Evolutionary conservation across 2,329 filamentous ascomycete genomes (phyloP).

Genomic region (Colletotrichum cordylinicola): DNA sequence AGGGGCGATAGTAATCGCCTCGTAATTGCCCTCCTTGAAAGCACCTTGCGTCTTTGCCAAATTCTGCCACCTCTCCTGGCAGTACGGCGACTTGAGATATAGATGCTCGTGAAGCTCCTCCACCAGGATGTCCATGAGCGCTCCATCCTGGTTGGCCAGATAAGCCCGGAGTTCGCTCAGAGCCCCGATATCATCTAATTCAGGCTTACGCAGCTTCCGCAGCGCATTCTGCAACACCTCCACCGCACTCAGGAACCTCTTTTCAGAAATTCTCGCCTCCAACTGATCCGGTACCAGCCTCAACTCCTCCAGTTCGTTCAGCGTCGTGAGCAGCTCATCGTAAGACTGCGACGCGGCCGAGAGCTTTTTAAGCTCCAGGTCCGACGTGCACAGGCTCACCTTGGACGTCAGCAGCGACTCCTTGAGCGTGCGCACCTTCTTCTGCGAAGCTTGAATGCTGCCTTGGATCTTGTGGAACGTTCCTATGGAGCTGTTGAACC

Average conservation of each 20-base stretch:
- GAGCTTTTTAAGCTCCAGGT: slow-evolving; percentile 89
- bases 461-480: slow-evolving; percentile 98
- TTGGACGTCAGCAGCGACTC: slow-evolving; percentile 84
- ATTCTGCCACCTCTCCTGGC: slow-evolving; percentile 92
- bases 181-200: slow-evolving; percentile 90
- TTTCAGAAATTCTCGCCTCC: slow-evolving; percentile 94
- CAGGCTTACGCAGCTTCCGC: slow-evolving; percentile 81
- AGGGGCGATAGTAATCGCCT: slow-evolving; percentile 51
- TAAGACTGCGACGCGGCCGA: slow-evolving; percentile 89
- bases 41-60: slow-evolving; percentile 72
- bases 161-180: slow-evolving; percentile 86
- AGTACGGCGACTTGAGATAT: slow-evolving; percentile 97
- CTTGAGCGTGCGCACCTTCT: slow-evolving; percentile 81
- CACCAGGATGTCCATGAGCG: slow-evolving; percentile 92
- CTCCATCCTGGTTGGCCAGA: slow-evolving; percentile 89
- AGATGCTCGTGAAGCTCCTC: slow-evolving; percentile 97
- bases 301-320: slow-evolving; percentile 86
- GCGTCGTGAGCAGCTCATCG: slow-evolving; percentile 83
- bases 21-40: slow-evolving; percentile 53
- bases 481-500: slow-evolving; percentile 98
- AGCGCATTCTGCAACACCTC: slow-evolving; percentile 90
- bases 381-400: slow-evolving; percentile 79
- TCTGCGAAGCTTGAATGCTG: slow-evolving; percentile 88
- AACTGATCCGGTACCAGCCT: slow-evolving; percentile 89
- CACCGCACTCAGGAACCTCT: slow-evolving; percentile 90